A percentile compares a stretch with the other conserved stretches of the same genome.
Evolutionary conservation across 345 rosid genomes (phyloP).

Genomic region (Anastatica hierochuntica): DNA sequence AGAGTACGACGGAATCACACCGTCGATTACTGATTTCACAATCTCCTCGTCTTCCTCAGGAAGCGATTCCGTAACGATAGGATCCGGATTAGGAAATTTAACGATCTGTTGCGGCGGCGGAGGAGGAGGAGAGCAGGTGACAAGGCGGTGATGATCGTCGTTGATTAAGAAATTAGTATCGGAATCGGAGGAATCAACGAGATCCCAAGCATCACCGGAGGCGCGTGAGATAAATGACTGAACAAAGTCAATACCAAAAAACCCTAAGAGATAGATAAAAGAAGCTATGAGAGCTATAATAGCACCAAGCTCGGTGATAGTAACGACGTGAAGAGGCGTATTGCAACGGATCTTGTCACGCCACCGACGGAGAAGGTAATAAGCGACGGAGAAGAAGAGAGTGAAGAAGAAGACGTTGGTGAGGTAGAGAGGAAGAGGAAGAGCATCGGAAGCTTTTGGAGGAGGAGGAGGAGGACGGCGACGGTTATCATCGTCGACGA

Average conservation of each 20-base stretch:
- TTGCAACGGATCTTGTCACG: conserved; percentile 87
- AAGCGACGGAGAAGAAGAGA: conserved; percentile 83
- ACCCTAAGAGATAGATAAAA: conserved; percentile 69
- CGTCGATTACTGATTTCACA: conserved; percentile 47
- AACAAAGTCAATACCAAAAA: conserved; percentile 82
- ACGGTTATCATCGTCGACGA: no score
- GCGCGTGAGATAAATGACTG: conserved; percentile 69
- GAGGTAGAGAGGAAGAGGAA: conserved; percentile 68
- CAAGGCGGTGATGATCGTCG: conserved; percentile 29
- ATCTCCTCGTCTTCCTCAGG: conserved; percentile 61
- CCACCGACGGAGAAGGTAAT: conserved; percentile 82
- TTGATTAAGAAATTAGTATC: conserved; percentile 11
- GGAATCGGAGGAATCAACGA: conserved; percentile 29
- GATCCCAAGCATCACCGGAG: conserved; percentile 52
- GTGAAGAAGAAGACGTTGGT: conserved; percentile 79
- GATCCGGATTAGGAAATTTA: conserved; percentile 24
- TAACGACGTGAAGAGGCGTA: conserved; percentile 77
- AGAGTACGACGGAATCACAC: conserved; percentile 51
- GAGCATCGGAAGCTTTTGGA: conserved; percentile 70
- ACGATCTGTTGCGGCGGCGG: no score
- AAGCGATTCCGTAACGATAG: conserved; percentile 26
- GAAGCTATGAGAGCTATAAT: conserved; percentile 67
- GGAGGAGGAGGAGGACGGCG: no score
- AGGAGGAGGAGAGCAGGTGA: conserved; percentile 23
- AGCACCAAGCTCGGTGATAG: conserved; percentile 63